Percentiles rank a stretch among this genome's conserved stretches.
phyloP scores from a whole-genome alignment of 2,329 filamentous ascomycete genomes.

The Curvularia sp. region DNA sequence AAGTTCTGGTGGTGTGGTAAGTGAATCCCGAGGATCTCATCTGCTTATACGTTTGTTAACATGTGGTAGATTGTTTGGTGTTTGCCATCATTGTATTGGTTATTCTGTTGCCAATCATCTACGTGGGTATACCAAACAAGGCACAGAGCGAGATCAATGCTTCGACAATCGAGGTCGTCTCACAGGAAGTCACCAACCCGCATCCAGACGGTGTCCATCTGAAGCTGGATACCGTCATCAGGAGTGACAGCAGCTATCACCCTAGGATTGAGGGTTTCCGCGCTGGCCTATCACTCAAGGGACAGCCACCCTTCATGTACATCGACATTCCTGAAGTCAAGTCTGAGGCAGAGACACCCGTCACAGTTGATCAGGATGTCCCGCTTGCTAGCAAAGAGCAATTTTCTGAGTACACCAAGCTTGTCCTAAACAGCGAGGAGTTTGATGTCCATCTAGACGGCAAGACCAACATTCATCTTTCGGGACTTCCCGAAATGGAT shows the following conservation, averaged over 20 bases:
- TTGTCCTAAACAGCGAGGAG: slow-evolving; percentile 58
- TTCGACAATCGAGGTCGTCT: slow-evolving; percentile 59
- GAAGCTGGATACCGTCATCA: slow-evolving; percentile 57
- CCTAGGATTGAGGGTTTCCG: slow-evolving; percentile 63
- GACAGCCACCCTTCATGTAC: slow-evolving; percentile 52
- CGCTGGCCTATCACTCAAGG: slow-evolving; percentile 58
- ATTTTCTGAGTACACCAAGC: slow-evolving; percentile 59
- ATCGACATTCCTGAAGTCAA: slow-evolving; percentile 56
- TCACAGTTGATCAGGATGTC: slow-evolving; percentile 55
- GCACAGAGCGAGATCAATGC: slow-evolving; percentile 62
- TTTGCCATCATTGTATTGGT: slow-evolving; percentile 61
- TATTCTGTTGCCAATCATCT: slow-evolving; percentile 65
- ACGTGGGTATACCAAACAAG: slow-evolving; percentile 65
- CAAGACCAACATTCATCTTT: slow-evolving; percentile 54
- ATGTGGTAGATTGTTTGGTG: slow-evolving; percentile 53
- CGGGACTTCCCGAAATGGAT: slow-evolving; percentile 56
- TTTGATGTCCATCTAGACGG: slow-evolving; percentile 56
- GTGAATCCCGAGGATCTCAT: slow-evolving; percentile 10
- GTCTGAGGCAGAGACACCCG: slow-evolving; percentile 51
- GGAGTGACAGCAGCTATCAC: slow-evolving; percentile 59
- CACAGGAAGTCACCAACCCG: slow-evolving; percentile 61
- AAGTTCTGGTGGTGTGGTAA: slow-evolving; percentile 51
- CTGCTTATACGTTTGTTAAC: slow-evolving; percentile 8
- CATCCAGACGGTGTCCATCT: slow-evolving; percentile 57
- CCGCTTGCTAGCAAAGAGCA: slow-evolving; percentile 53